These are phyloP conservation scores for Phytopythium mirpurense DNA, from an alignment of 352 stramenopile species.

Conservation along the genomic window DNA sequence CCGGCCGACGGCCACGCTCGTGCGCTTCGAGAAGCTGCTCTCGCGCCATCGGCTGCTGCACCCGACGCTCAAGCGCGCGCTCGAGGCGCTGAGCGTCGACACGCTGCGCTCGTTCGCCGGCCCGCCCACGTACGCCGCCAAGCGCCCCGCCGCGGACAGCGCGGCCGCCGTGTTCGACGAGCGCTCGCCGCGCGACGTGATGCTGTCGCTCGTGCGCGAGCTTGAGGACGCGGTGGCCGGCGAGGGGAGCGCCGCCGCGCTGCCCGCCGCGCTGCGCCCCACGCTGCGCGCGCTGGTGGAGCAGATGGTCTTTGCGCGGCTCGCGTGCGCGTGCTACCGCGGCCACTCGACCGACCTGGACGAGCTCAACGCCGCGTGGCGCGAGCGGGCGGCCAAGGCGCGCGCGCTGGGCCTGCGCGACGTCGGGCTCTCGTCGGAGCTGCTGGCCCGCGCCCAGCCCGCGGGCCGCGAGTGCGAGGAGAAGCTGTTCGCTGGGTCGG, in stretches of 20 bases:
- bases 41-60: conserved; percentile 52
- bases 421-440: conserved; percentile 44
- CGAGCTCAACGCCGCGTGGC: conserved; percentile 63
- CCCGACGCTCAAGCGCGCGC: conserved; percentile 50
- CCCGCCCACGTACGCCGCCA: conserved; percentile 2
- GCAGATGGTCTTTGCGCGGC: conserved; percentile 70
- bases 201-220: conserved; percentile 65
- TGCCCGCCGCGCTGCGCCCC: conserved; percentile 17
- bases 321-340: conserved; percentile 62
- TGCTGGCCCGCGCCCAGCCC: conserved; percentile 6
- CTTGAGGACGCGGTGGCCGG: conserved; percentile 45
- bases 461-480: conserved; percentile 8
- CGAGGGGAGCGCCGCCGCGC: conserved; percentile 21
- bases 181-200: conserved; percentile 50
- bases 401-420: conserved; percentile 38
- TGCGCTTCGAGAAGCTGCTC: conserved; percentile 71
- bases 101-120: conserved; percentile 52
- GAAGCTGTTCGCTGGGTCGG: conserved; percentile 41
- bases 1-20: conserved; percentile 34
- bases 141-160: conserved; percentile 10
- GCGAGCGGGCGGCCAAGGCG: conserved; percentile 43
- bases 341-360: conserved; percentile 49
- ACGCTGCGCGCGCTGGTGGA: conserved; percentile 52
- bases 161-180: conserved; percentile 38
- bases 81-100: conserved; percentile 59